Evolutionary conservation across 2,329 filamentous ascomycete genomes (phyloP).

Genomic region (Microcyclospora pomicola): DNA sequence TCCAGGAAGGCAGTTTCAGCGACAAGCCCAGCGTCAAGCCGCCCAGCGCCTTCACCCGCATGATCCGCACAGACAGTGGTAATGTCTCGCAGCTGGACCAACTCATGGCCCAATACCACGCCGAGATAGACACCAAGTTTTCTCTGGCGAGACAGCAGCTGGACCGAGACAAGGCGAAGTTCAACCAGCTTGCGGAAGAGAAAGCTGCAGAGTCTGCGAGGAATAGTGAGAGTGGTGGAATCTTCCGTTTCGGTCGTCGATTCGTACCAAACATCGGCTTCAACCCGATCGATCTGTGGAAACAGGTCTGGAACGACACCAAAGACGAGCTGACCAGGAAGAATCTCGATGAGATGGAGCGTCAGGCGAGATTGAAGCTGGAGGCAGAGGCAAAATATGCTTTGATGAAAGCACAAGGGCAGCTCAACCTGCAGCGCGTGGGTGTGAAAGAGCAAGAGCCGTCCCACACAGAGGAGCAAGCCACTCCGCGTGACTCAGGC

Average conservation of each 20-base stretch:
- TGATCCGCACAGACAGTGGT: slow-evolving; percentile 18
- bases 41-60: slow-evolving; percentile 50
- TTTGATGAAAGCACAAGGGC: slow-evolving; percentile 40
- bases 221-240: slow-evolving; percentile 27
- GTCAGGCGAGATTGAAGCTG: slow-evolving; percentile 28
- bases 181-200: slow-evolving; percentile 9
- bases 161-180: slow-evolving; percentile 10
- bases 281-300: slow-evolving; percentile 38
- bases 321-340: slow-evolving; percentile 28
- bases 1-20: slow-evolving; percentile 73
- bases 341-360: slow-evolving; percentile 26
- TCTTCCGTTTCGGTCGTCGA: slow-evolving; percentile 43
- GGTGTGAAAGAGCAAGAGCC: slow-evolving; percentile 1
- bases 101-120: slow-evolving; percentile 27
- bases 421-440: slow-evolving; percentile 22
- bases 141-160: slow-evolving; percentile 8
- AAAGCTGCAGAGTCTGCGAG: slow-evolving; percentile 7
- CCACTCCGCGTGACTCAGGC: slow-evolving; percentile 18
- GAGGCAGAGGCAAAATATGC: slow-evolving; percentile 40
- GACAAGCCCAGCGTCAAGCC: slow-evolving; percentile 61
- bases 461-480: not conserved
- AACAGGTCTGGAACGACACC: slow-evolving; percentile 31
- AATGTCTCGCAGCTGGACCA: slow-evolving; percentile 22
- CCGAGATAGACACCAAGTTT: slow-evolving; percentile 6
- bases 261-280: slow-evolving; percentile 35